Evolutionary conservation across 257 asterid species (phyloP).

Genomic region (Cordia subcordata): DNA sequence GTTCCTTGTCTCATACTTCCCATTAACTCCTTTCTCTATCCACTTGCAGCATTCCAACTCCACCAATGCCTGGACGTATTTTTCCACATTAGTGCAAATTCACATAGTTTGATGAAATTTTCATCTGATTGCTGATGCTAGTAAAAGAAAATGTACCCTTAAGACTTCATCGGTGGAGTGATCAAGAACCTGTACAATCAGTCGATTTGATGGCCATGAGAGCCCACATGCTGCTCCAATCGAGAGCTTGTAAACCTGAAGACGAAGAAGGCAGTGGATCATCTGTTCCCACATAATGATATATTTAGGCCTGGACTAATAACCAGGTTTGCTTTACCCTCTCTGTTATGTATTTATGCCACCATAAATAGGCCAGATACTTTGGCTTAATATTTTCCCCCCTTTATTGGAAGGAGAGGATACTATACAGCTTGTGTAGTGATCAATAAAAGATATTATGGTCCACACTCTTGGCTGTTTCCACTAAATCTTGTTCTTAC

Average conservation of each 20-base stretch:
- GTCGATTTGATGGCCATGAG: constrained; percentile 76
- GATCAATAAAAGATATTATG: too few relatives aligned
- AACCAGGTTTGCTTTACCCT: too few relatives aligned
- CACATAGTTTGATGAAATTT: constrained; percentile 2
- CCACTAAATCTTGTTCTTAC: too few relatives aligned
- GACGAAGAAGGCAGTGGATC: constrained; percentile 16
- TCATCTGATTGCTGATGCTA: constrained; percentile 5
- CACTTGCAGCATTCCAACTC: constrained; percentile 72
- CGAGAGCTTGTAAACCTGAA: constrained; percentile 83
- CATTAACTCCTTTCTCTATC: constrained; percentile 59
- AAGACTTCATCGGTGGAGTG: constrained; percentile 76
- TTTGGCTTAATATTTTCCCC: too few relatives aligned
- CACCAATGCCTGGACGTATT: constrained; percentile 48
- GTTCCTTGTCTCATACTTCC: constrained; percentile 79
- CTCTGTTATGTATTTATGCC: too few relatives aligned
- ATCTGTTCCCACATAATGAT: constrained; percentile 8
- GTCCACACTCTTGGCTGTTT: too few relatives aligned
- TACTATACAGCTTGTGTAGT: too few relatives aligned
- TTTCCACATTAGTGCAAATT: constrained; percentile 13
- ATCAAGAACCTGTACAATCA: constrained; percentile 79
- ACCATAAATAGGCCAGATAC: too few relatives aligned
- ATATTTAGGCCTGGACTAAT: background rate
- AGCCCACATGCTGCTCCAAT: constrained; percentile 78
- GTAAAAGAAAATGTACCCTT: constrained; percentile 46
- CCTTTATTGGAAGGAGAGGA: too few relatives aligned